A percentile compares a stretch with the other conserved stretches of the same genome.
These are phyloP conservation scores for Talaromyces adpressus DNA, from an alignment of 495 filamentous ascomycete species.

Conservation along the genomic window DNA sequence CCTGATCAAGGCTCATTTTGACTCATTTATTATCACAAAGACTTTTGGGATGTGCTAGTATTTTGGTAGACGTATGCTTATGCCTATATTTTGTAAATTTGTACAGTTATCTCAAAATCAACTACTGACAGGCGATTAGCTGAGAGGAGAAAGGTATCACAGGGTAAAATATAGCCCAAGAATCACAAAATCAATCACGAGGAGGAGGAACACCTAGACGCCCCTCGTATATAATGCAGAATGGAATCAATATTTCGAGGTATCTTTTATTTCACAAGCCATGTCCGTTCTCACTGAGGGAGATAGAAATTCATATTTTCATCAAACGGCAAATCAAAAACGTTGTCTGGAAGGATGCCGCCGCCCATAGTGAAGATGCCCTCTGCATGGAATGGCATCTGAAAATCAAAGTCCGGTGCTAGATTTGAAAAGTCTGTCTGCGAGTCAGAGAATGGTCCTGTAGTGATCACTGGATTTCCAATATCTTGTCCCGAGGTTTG, in stretches of 20 bases:
- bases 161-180: background rate
- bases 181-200: background rate
- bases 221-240: background rate
- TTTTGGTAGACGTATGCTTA: background rate
- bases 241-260: background rate
- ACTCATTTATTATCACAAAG: background rate
- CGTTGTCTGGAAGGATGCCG: constrained; percentile 30
- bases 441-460: constrained; percentile 5
- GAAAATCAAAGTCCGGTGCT: constrained; percentile 22
- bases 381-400: constrained; percentile 21
- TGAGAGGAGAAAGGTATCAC: background rate
- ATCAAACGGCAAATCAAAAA: constrained; percentile 27
- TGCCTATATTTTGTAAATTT: background rate
- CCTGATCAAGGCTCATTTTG: background rate
- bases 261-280: background rate
- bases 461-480: constrained; percentile 10
- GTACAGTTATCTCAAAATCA: background rate
- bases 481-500: constrained; percentile 13
- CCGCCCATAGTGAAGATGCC: constrained; percentile 24
- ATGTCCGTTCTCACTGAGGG: background rate
- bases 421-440: constrained; percentile 12
- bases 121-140: background rate
- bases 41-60: background rate
- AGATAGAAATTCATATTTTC: constrained; percentile 15
- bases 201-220: background rate